Base-by-base conservation (phyloP, 371 early-diverging fungal species). In the Mortierella sp. region DNA sequence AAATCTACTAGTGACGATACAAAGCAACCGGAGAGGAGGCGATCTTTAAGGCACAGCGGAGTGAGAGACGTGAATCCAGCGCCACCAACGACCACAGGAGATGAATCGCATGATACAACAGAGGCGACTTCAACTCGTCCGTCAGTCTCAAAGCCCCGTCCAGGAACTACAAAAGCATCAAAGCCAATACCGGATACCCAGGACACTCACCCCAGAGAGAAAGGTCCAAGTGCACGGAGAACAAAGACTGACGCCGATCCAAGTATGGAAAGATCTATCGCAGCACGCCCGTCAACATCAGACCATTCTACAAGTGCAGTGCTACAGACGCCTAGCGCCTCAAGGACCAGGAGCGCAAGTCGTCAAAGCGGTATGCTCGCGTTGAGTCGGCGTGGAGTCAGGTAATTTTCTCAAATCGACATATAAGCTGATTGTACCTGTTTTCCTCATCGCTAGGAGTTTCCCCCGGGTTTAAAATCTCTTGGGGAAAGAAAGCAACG, bases 301-400 rank as follows among this genome's bases (percentile, higher is more conserved):
- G 44, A 14, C 9, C 44, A 8, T 21, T 19, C 48, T 37, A 11
- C 31, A 49, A 30, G 26, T 23, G 19, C 8, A 17, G 17, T n/a
- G 19, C 9, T 11, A 9, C 60, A 37, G 23, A 21, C 34, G 6
- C 43, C 44, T 5, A 19, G 2, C 4, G 51, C 60, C 15, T 39
- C 31, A 15, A 44, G 23, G 19, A 47, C 65, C 31, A 54, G 71
- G 31, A 64, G 60, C 23, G 26, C 47, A n/a, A 71, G 50, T 39
- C 64, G 60, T 7, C 43, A 44, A 17, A 71, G 65, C 44, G 71
- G 54, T 58, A 51, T 28, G 54, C n/a, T n/a, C n/a, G n/a, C n/a
- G n/a, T n/a, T n/a, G n/a, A n/a, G n/a, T n/a, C n/a, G n/a, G n/a
- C n/a, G n/a, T n/a, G n/a, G n/a, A n/a, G n/a, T n/a, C n/a, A n/a